Percentiles rank a stretch among this genome's conserved stretches.
These are phyloP conservation scores for Asterochloris erici DNA, from an alignment of 139 green algal species.

Conservation along the genomic window DNA sequence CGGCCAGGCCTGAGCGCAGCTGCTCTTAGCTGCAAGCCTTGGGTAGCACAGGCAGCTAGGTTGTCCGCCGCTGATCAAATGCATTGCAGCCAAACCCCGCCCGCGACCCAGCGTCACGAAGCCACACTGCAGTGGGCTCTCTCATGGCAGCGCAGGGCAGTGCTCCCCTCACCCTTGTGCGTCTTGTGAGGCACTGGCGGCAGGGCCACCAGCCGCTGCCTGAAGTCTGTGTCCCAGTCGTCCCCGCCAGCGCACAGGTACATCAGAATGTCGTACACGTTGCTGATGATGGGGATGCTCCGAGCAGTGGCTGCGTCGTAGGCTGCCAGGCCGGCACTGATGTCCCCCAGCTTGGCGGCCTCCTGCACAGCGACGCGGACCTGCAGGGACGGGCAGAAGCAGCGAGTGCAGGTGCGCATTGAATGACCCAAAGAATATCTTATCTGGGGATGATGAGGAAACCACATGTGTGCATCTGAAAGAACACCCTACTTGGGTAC, in stretches of 20 bases:
- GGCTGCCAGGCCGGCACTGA: constrained; percentile 24
- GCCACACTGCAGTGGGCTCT: too few relatives aligned
- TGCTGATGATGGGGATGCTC: constrained; percentile 15
- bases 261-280: constrained; percentile 35
- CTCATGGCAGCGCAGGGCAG: neutral
- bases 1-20: too few relatives aligned
- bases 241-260: constrained; percentile 49
- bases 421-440: too few relatives aligned
- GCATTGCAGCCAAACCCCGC: neutral
- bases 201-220: neutral
- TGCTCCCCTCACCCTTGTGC: neutral
- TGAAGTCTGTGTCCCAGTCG: constrained; percentile 29
- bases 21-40: too few relatives aligned
- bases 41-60: too few relatives aligned
- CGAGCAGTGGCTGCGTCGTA: constrained; percentile 34
- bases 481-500: too few relatives aligned
- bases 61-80: too few relatives aligned
- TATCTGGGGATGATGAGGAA: too few relatives aligned
- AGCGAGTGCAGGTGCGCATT: too few relatives aligned
- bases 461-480: too few relatives aligned
- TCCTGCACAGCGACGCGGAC: constrained; percentile 25
- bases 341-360: constrained; percentile 24
- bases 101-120: too few relatives aligned
- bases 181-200: neutral
- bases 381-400: neutral